A percentile compares a stretch with the other conserved stretches of the same genome.
Evolutionary conservation across 768 basidiomycete genomes (phyloP).

Genomic region (Russula sp.): DNA sequence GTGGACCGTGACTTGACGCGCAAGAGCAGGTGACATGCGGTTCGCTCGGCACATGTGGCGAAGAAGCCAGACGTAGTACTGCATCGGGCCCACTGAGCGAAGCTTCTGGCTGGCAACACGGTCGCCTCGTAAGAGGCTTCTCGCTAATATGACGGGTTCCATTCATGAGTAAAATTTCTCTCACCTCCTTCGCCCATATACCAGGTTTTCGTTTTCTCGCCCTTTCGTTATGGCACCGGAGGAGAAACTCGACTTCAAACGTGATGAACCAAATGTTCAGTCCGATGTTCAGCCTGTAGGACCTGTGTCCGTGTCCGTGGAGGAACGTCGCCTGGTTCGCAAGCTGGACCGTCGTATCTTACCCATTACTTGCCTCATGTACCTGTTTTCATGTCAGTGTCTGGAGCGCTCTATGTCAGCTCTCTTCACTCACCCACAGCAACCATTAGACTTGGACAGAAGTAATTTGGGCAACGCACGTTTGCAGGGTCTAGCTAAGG

Average conservation of each 20-base stretch:
- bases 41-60: not conserved
- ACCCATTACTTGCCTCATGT: slow-evolving; percentile 69
- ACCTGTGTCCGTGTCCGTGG: slow-evolving; percentile 31
- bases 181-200: not conserved
- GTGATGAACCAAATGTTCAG: not conserved
- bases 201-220: not conserved
- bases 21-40: not conserved
- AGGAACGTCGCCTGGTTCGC: slow-evolving; percentile 55
- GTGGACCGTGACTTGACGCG: not conserved
- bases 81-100: not conserved
- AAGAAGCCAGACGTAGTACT: not conserved
- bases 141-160: not conserved
- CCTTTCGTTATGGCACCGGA: slow-evolving; percentile 4
- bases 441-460: slow-evolving; percentile 55
- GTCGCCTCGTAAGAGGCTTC: not conserved
- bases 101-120: not conserved
- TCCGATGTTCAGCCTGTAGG: slow-evolving; percentile 1
- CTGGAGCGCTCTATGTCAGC: not conserved
- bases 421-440: not conserved
- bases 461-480: slow-evolving; percentile 79
- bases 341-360: slow-evolving; percentile 67
- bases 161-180: not conserved
- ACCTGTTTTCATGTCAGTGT: slow-evolving; percentile 69
- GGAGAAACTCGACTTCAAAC: slow-evolving; percentile 11
- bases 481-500: slow-evolving; percentile 63